A percentile compares a stretch with the other conserved stretches of the same genome.
Conservation (phyloP, 805 yeast species). For the Metschnikowia kofuensis region DNA sequence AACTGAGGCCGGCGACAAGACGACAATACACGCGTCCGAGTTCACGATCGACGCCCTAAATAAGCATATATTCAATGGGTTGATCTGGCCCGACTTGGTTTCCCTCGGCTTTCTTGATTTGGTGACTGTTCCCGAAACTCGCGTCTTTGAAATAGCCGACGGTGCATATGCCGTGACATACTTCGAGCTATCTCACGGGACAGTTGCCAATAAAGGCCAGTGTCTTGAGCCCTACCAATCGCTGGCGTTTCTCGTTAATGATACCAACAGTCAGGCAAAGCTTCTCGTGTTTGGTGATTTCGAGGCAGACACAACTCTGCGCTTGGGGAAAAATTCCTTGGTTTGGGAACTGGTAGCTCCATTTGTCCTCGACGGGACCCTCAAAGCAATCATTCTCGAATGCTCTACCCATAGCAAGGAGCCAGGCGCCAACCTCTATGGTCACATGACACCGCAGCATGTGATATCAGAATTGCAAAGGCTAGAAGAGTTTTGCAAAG, state of each 20-base stretch:
- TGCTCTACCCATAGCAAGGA: constrained; percentile 58
- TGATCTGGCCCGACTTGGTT: constrained; percentile 75
- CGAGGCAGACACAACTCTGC: constrained; percentile 60
- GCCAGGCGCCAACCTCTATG: constrained; percentile 52
- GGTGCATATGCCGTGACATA: constrained; percentile 23
- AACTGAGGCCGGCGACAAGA: constrained; percentile 1
- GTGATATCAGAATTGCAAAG: constrained; percentile 54
- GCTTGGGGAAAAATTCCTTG: constrained; percentile 28
- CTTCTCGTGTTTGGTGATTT: constrained; percentile 80
- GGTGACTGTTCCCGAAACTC: constrained; percentile 13
- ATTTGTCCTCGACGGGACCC: constrained; percentile 33
- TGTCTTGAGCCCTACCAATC: constrained; percentile 35
- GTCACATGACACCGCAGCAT: constrained; percentile 73
- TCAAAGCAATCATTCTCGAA: constrained; percentile 67
- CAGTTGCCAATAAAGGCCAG: constrained; percentile 8
- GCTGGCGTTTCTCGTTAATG: constrained; percentile 58
- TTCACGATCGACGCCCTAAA: constrained; percentile 52
- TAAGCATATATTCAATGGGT: constrained; percentile 64
- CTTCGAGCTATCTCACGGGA: constrained; percentile 37
- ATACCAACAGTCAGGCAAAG: constrained; percentile 28
- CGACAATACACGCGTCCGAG: constrained; percentile 43
- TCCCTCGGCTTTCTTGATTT: constrained; percentile 26
- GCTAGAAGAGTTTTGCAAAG: constrained; percentile 16
- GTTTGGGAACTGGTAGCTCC: constrained; percentile 62
- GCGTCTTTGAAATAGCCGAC: constrained; percentile 15